A percentile compares a stretch with the other conserved stretches of the same genome.
Evolutionary conservation across 2,329 filamentous ascomycete genomes (phyloP).

Genomic region (Metarhizium guizhouense): DNA sequence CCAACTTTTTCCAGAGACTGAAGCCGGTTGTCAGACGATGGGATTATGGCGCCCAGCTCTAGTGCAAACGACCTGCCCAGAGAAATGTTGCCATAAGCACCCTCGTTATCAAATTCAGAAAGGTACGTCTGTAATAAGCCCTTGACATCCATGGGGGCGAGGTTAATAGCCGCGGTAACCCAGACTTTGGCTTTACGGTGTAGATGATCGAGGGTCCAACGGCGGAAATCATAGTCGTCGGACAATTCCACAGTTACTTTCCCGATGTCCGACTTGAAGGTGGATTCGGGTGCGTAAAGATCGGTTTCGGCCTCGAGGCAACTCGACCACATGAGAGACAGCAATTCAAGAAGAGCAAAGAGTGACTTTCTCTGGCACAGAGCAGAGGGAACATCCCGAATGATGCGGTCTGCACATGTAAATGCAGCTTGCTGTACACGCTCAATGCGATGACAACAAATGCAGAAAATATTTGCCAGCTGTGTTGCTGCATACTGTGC

Average conservation of each 20-base stretch:
- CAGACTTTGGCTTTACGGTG: constrained; percentile 70
- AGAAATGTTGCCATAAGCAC: constrained; percentile 82
- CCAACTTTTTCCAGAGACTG: constrained; percentile 70
- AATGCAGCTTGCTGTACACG: constrained; percentile 84
- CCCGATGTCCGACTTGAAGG: constrained; percentile 67
- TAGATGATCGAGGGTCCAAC: constrained; percentile 68
- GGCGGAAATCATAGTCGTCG: constrained; percentile 79
- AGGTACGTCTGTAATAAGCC: constrained; percentile 92
- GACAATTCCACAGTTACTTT: constrained; percentile 83
- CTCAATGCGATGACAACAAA: constrained; percentile 88
- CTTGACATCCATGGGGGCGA: constrained; percentile 89
- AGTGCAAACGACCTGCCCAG: constrained; percentile 89
- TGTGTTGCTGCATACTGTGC: constrained; percentile 85
- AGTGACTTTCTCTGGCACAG: constrained; percentile 84
- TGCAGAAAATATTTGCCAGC: constrained; percentile 74
- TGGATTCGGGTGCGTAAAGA: constrained; percentile 78
- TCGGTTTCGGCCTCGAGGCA: constrained; percentile 93
- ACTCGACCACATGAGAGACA: constrained; percentile 91
- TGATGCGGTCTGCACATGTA: constrained; percentile 74
- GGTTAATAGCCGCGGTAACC: constrained; percentile 71
- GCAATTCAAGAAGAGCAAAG: constrained; percentile 83
- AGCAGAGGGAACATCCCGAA: constrained; percentile 76
- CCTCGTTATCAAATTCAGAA: constrained; percentile 88
- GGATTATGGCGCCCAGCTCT: constrained; percentile 83
- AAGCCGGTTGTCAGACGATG: constrained; percentile 76